Conservation (phyloP, 805 yeast species). For the Yarrowia alimentaria region DNA sequence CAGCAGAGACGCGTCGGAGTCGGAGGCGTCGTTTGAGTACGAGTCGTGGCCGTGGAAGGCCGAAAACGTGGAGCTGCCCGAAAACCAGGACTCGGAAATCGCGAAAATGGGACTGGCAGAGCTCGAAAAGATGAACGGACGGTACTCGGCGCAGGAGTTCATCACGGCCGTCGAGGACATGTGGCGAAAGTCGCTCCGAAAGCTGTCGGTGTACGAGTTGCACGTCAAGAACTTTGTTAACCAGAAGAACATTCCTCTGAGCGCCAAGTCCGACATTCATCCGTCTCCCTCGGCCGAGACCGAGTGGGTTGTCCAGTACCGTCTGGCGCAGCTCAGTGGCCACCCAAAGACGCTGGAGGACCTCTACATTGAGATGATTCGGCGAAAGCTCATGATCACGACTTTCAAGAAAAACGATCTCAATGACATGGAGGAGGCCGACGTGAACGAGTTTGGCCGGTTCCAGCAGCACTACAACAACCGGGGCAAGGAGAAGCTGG, state of each 20-base stretch:
- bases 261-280: background rate
- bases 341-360: background rate
- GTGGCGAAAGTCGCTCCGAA: constrained; percentile 2
- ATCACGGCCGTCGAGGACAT: background rate
- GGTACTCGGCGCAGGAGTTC: background rate
- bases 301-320: constrained; percentile 24
- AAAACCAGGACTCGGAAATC: background rate
- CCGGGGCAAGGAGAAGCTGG: background rate
- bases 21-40: background rate
- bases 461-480: constrained; percentile 2
- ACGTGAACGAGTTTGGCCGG: background rate
- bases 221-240: constrained; percentile 21
- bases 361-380: background rate
- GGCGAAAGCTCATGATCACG: background rate
- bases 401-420: background rate
- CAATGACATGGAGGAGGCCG: constrained; percentile 6
- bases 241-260: constrained; percentile 3
- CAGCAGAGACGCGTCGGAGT: background rate
- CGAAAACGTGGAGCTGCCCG: background rate
- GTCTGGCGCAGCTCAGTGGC: background rate
- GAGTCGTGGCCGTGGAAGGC: constrained; percentile 20
- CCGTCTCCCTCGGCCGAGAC: constrained; percentile 16
- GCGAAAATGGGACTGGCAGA: background rate
- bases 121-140: constrained; percentile 3
- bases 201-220: constrained; percentile 6